Percentiles rank a stretch among this genome's conserved stretches.
These are phyloP conservation scores for Berkeleyomyces rouxiae DNA, from an alignment of 2,329 filamentous ascomycete genomes.

Conservation along the genomic window DNA sequence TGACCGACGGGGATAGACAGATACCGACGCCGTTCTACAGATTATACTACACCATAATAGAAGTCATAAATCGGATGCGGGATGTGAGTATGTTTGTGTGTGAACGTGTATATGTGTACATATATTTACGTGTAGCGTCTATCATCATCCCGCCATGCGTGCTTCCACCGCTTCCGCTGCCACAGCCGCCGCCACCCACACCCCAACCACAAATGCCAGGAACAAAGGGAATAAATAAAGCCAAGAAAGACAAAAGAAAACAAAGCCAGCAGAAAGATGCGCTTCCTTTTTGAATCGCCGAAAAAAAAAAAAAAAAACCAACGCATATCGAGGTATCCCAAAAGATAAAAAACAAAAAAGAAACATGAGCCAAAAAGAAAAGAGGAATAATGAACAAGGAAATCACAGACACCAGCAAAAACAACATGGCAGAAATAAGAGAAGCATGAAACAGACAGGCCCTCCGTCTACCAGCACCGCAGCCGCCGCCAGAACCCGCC, in stretches of 20 bases:
- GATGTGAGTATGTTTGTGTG: background rate
- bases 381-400: slow-evolving; percentile 4
- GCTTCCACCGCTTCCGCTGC: background rate
- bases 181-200: background rate
- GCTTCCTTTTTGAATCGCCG: too few relatives aligned
- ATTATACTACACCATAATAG: background rate
- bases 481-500: slow-evolving; percentile 39
- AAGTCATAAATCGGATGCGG: background rate
- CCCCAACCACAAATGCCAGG: background rate
- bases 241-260: background rate
- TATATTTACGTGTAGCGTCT: slow-evolving; percentile 11
- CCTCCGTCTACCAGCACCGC: slow-evolving; percentile 34
- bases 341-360: background rate
- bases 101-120: slow-evolving; percentile 1
- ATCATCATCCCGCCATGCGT: slow-evolving; percentile 7
- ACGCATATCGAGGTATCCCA: slow-evolving; percentile 14
- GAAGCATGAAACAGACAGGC: slow-evolving; percentile 1
- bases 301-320: slow-evolving; percentile 4
- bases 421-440: background rate
- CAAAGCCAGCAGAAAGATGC: background rate
- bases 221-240: background rate
- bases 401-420: slow-evolving; percentile 1
- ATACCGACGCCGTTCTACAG: background rate
- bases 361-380: slow-evolving; percentile 2
- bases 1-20: background rate